These are phyloP conservation scores for Xylariaceae sp. DNA, from an alignment of 2,329 filamentous ascomycete species.

Conservation along the genomic window DNA sequence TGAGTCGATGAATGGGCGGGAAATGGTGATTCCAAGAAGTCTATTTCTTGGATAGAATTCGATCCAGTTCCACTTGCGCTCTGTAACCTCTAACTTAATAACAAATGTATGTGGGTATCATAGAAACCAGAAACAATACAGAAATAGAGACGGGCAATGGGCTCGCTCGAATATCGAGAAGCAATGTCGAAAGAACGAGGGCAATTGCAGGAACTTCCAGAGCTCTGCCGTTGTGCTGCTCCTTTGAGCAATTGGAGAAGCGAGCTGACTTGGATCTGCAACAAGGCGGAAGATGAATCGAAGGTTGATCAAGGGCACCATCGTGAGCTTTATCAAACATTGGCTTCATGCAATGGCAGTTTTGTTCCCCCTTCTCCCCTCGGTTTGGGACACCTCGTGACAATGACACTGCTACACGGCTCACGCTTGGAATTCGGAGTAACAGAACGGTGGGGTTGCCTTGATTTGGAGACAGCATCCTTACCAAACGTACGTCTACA, in stretches of 20 bases:
- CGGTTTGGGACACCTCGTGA: too few relatives aligned
- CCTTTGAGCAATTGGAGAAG: constrained; percentile 11
- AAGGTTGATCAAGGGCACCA: constrained; percentile 5
- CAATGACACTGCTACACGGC: not conserved
- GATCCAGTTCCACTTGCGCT: too few relatives aligned
- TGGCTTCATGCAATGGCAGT: constrained; percentile 12
- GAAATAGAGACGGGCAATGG: too few relatives aligned
- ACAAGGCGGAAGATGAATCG: constrained; percentile 24
- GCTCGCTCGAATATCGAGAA: not conserved
- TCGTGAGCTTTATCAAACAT: constrained; percentile 17
- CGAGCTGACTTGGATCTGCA: constrained; percentile 27
- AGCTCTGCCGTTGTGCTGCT: constrained; percentile 35
- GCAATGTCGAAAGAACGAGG: constrained; percentile 10
- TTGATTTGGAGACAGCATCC: constrained; percentile 18
- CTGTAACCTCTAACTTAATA: too few relatives aligned
- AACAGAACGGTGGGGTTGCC: constrained; percentile 16
- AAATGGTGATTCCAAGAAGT: too few relatives aligned
- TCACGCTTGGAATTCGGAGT: constrained; percentile 21
- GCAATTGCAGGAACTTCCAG: constrained; percentile 42
- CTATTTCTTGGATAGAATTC: too few relatives aligned
- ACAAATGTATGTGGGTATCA: not conserved
- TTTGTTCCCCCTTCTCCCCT: constrained; percentile 6
- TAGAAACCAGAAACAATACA: not conserved
- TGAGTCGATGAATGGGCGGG: too few relatives aligned
- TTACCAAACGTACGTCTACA: not conserved